Evolutionary conservation across 2,329 filamentous ascomycete genomes (phyloP).

Genomic region (Blastomyces silverae): DNA sequence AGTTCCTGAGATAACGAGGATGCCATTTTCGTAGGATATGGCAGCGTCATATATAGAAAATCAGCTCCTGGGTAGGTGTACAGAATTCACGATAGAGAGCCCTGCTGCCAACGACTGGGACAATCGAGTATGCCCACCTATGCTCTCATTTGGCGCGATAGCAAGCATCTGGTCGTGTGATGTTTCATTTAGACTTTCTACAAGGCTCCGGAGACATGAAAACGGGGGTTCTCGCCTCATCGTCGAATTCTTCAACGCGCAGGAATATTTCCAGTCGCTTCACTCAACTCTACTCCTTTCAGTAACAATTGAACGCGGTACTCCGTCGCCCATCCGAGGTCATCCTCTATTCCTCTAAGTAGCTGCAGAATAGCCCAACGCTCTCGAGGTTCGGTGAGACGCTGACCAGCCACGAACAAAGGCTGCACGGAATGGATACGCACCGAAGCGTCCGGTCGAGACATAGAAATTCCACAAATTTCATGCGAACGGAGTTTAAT

Average conservation of each 20-base stretch:
- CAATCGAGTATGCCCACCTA: not conserved
- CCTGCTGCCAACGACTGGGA: not conserved
- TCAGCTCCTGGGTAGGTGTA: not conserved
- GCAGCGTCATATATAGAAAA: not conserved
- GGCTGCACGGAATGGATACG: constrained; percentile 56
- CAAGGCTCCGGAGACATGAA: not conserved
- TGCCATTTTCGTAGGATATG: not conserved
- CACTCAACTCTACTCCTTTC: constrained; percentile 34
- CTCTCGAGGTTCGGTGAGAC: constrained; percentile 50
- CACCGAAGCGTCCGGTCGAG: constrained; percentile 52
- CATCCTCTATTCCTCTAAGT: constrained; percentile 54
- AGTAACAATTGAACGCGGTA: constrained; percentile 53
- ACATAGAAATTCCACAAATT: constrained; percentile 55
- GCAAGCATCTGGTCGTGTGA: not conserved
- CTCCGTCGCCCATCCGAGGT: constrained; percentile 58
- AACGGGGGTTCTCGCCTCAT: not conserved
- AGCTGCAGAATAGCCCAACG: constrained; percentile 51
- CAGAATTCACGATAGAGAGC: not conserved
- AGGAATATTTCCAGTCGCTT: constrained; percentile 10
- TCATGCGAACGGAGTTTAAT: constrained; percentile 54
- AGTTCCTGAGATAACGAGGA: not conserved
- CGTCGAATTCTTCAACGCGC: constrained; percentile 7
- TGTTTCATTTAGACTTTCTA: constrained; percentile 1
- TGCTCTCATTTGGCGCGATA: not conserved
- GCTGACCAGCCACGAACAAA: constrained; percentile 57